A percentile compares a stretch with the other conserved stretches of the same genome.
Evolutionary conservation across 768 basidiomycete genomes (phyloP).

Genomic region (Crucibulum laeve): DNA sequence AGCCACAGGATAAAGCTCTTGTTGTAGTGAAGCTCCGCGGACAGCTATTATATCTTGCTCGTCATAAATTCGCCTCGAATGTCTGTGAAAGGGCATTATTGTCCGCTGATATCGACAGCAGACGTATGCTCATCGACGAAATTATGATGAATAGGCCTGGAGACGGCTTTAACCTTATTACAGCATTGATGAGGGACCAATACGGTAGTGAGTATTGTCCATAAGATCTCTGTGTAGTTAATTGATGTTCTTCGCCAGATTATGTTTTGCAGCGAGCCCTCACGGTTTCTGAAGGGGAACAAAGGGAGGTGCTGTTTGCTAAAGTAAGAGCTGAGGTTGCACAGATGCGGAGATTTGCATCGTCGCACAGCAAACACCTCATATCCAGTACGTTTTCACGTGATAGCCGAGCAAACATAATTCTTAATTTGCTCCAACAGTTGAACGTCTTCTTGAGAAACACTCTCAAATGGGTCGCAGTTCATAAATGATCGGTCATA

Average conservation of each 20-base stretch:
- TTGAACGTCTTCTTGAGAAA: slow-evolving; percentile 67
- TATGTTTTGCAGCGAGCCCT: slow-evolving; percentile 85
- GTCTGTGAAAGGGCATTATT: slow-evolving; percentile 90
- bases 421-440: slow-evolving; percentile 25
- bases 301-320: slow-evolving; percentile 60
- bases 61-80: slow-evolving; percentile 93
- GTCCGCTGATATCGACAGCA: slow-evolving; percentile 58
- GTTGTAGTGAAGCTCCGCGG: slow-evolving; percentile 71
- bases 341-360: slow-evolving; percentile 68
- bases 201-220: slow-evolving; percentile 68
- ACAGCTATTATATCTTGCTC: slow-evolving; percentile 73
- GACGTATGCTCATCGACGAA: slow-evolving; percentile 74
- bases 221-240: neutral
- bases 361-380: slow-evolving; percentile 77
- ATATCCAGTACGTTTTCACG: slow-evolving; percentile 56
- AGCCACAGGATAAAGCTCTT: slow-evolving; percentile 57
- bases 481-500: too few species aligned
- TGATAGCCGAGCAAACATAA: slow-evolving; percentile 3
- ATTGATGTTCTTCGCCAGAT: slow-evolving; percentile 36
- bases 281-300: slow-evolving; percentile 62
- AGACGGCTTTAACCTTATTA: slow-evolving; percentile 67
- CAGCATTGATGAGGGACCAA: slow-evolving; percentile 82
- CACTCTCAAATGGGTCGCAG: too few species aligned
- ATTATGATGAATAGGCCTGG: slow-evolving; percentile 61
- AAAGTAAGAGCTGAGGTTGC: slow-evolving; percentile 65